phyloP scores from a whole-genome alignment of 345 rosid genomes.

The Eucalyptus caleyi region DNA sequence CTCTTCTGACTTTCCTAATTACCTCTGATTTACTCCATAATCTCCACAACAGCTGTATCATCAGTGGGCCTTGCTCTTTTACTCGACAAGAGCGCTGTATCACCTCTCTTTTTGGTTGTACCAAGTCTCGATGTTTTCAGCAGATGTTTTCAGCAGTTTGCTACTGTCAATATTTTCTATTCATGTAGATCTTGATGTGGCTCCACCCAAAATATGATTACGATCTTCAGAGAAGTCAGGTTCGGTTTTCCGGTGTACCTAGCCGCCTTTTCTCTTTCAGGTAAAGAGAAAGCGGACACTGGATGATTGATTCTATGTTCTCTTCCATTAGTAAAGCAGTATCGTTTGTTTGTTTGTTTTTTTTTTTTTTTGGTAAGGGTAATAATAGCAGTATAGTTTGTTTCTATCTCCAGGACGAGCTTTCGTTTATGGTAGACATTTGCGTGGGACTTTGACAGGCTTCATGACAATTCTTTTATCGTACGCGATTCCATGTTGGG shows the following conservation, averaged over 20 bases:
- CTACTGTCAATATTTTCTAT: too few species aligned
- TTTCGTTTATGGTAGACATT: background rate
- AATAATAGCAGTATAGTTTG: background rate
- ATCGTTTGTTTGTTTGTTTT: background rate
- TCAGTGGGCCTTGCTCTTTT: background rate
- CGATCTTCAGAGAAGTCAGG: background rate
- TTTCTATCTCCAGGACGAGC: background rate
- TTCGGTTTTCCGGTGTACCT: background rate
- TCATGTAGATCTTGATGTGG: background rate
- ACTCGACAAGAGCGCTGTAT: background rate
- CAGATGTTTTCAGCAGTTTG: background rate
- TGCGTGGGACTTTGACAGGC: background rate
- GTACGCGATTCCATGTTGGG: background rate
- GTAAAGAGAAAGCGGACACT: background rate
- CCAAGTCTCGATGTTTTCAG: background rate
- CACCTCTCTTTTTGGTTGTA: background rate
- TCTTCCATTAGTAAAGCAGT: background rate
- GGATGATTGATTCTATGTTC: background rate
- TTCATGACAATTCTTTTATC: background rate
- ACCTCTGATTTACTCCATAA: background rate
- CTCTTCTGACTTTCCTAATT: background rate
- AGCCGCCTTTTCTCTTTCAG: background rate
- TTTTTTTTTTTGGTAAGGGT: too few species aligned
- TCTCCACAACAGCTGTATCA: background rate
- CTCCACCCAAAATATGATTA: background rate